These are phyloP conservation scores for Macrophomina tecta DNA, from an alignment of 2,329 filamentous ascomycete genomes.

Conservation along the genomic window DNA sequence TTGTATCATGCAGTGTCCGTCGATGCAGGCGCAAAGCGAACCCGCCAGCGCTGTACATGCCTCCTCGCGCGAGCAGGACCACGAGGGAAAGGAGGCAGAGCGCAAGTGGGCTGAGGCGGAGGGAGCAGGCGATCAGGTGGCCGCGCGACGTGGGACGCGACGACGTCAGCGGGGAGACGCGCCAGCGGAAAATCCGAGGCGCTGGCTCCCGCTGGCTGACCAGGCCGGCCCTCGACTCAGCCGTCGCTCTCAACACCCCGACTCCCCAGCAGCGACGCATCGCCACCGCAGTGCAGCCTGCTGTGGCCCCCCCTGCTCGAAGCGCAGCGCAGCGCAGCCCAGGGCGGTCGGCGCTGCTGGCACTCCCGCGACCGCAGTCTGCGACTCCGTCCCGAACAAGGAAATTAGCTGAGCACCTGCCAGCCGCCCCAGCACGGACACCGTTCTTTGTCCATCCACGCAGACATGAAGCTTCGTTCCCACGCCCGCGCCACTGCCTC, in stretches of 20 bases:
- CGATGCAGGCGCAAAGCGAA: too few relatives aligned
- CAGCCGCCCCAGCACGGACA: not conserved
- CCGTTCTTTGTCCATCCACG: not conserved
- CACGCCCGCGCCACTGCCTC: not conserved
- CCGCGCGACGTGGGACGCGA: too few relatives aligned
- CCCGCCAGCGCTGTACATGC: too few relatives aligned
- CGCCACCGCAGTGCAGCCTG: not conserved
- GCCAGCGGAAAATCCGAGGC: not conserved
- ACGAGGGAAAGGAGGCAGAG: too few relatives aligned
- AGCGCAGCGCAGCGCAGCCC: too few relatives aligned
- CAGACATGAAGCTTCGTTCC: not conserved
- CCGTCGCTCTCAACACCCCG: too few relatives aligned
- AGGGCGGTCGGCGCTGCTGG: not conserved
- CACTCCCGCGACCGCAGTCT: not conserved
- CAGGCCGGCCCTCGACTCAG: too few relatives aligned
- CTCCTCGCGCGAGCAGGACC: too few relatives aligned
- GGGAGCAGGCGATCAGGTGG: too few relatives aligned
- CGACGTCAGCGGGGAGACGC: too few relatives aligned
- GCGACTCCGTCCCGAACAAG: not conserved
- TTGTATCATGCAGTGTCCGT: too few relatives aligned
- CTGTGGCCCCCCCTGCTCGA: not conserved
- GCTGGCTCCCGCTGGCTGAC: not conserved
- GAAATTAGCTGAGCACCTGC: not conserved
- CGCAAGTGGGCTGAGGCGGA: not conserved
- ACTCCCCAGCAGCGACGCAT: not conserved